Evolutionary conservation across 2,329 filamentous ascomycete species (phyloP).

Genomic region (Diplodia seriata): DNA sequence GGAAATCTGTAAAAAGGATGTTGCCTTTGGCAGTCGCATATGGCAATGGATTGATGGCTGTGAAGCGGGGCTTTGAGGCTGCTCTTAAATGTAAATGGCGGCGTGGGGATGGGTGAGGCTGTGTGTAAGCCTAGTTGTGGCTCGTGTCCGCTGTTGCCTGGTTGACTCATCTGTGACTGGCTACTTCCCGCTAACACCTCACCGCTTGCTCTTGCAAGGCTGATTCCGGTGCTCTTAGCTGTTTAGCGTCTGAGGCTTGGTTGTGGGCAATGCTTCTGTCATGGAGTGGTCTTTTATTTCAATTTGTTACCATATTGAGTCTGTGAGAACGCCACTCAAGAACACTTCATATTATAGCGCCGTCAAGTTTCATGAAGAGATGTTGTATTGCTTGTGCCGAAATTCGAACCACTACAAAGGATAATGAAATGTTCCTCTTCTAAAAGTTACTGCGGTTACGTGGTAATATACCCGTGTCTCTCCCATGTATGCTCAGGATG

Average conservation of each 20-base stretch:
- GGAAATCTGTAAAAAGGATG: not conserved
- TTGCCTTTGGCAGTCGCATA: not conserved
- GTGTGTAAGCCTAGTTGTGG: slow-evolving; percentile 11
- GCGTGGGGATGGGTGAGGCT: not conserved
- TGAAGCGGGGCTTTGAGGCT: not conserved
- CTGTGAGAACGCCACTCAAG: no score
- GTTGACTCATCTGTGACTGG: slow-evolving; percentile 1
- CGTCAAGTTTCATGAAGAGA: no score
- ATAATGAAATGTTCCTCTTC: no score
- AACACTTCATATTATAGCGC: no score
- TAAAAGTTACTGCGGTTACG: no score
- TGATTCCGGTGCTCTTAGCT: not conserved
- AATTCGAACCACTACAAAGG: no score
- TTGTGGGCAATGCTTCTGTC: not conserved
- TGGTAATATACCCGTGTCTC: no score
- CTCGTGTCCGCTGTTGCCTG: slow-evolving; percentile 26
- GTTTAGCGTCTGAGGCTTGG: not conserved
- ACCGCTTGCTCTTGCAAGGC: not conserved
- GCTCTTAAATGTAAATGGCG: not conserved
- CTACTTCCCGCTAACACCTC: not conserved
- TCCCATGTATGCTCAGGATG: no score
- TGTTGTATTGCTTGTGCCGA: no score
- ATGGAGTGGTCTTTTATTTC: not conserved
- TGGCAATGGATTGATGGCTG: not conserved
- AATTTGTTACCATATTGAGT: not conserved